Base-by-base conservation (phyloP, 768 basidiomycete genomes). In the Collybiopsis confluens region DNA sequence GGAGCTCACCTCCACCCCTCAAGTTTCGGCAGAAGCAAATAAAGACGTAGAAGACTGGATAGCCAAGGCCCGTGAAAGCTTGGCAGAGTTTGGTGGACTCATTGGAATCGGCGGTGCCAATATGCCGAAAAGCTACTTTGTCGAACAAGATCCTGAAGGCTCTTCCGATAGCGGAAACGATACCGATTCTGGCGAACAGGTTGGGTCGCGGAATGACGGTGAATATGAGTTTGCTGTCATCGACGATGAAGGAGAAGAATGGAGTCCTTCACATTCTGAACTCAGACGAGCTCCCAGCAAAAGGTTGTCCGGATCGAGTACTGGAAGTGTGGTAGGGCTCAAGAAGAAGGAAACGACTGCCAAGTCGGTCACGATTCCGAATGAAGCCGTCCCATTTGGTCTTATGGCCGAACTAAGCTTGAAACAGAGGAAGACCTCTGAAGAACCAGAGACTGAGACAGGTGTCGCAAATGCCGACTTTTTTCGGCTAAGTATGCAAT, bases 21-120 rank as follows among this genome's bases (percentile, higher is more conserved):
- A 56, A 23, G 68, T 62, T 41, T 70, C 72, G 23, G 58, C 70
- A 6, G 74, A 73, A 42, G 65, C 70, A 5, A 74, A 76, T 62
- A 79, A 84, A 54, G 85, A 81, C 48, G 80, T 90, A 42, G 78
- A 82, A 58, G 82, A 87, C 56, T 92, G 90, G 90, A 83, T 92
- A 52, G 74, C 82, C 6, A 86, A 83, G 64, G 89, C 89, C 0
- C 79, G 82, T 47, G 79, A 83, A 55, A 84, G 80, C 35, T 73
- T 90, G 44, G 75, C 81, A 53, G 82, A 86, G 52, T 86, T 88
- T 56, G 86, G 81, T 11, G 79, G 76, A 15, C 81, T 82, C 62
- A 82, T 90, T 54, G 83, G 77, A 33, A 77, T 82, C 56, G 83
- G 79, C 27, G 82, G 81, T 46, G 73, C 80, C 2, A 70, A 75